These are phyloP conservation scores for Fusarium clavum DNA, from an alignment of 2,329 filamentous ascomycete genomes.

Conservation along the genomic window DNA sequence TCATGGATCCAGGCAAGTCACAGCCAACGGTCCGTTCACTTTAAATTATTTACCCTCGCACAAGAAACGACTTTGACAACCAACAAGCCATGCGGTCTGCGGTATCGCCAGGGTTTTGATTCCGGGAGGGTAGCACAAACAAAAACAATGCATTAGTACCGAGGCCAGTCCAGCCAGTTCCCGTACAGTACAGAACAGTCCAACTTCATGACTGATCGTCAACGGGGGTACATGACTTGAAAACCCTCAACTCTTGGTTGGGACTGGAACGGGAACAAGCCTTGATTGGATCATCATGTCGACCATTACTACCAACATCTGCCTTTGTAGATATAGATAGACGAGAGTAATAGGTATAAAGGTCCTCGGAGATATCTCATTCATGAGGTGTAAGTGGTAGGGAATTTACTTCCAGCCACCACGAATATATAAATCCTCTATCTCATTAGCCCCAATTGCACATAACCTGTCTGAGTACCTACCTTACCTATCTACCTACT, in stretches of 20 bases:
- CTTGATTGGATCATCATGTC: neutral
- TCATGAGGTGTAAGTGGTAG: conserved; percentile 10
- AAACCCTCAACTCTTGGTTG: neutral
- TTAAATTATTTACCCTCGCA: neutral
- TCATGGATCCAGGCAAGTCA: neutral
- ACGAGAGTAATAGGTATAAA: neutral
- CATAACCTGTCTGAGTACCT: neutral
- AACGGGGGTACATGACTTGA: neutral
- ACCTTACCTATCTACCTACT: neutral
- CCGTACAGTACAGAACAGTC: neutral
- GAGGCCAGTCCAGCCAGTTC: neutral
- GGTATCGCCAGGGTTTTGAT: neutral
- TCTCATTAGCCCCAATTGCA: neutral
- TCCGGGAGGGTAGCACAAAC: conserved; percentile 6
- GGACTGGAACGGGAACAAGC: neutral
- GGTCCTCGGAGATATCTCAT: neutral
- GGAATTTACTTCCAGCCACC: neutral
- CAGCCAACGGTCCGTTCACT: conserved; percentile 3
- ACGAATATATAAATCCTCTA: conserved; percentile 25
- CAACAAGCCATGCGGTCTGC: conserved; percentile 2
- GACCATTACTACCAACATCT: neutral
- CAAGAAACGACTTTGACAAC: conserved; percentile 1
- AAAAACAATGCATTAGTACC: neutral
- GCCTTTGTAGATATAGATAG: neutral
- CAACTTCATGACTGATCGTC: conserved; percentile 19